These are phyloP conservation scores for Sphagnum magellanicum DNA, from an alignment of 228 moss, liverwort and hornwort species.

Conservation along the genomic window DNA sequence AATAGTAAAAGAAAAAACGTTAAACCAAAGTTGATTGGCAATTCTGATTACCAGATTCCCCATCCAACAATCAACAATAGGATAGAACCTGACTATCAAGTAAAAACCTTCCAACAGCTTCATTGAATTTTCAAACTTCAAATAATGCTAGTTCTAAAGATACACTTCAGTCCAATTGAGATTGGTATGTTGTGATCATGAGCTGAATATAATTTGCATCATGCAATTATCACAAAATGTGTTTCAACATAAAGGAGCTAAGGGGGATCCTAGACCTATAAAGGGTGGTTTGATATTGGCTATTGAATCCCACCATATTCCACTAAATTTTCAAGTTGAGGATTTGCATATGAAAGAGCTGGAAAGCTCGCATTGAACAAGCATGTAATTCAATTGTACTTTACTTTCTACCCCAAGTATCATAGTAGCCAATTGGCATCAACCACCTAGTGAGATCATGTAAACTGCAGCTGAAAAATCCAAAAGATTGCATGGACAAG, in stretches of 20 bases:
- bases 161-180: no score
- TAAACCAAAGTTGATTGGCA: neutral
- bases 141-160: no score
- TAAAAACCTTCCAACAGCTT: neutral
- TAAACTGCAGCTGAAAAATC: no score
- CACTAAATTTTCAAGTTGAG: neutral
- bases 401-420: no score
- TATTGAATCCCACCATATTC: neutral
- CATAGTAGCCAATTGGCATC: no score
- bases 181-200: no score
- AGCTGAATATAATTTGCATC: neutral
- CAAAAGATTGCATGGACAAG: no score
- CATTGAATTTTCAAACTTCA: neutral
- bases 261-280: no score
- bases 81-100: neutral
- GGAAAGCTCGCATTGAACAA: no score
- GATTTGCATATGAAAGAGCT: neutral
- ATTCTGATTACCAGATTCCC: neutral
- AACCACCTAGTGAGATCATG: no score
- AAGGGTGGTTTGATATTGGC: neutral
- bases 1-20: neutral
- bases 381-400: no score
- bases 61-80: neutral
- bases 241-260: no score
- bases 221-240: neutral